Conservation (phyloP, 148 eudicot genomes). For the Spergularia bocconei region DNA sequence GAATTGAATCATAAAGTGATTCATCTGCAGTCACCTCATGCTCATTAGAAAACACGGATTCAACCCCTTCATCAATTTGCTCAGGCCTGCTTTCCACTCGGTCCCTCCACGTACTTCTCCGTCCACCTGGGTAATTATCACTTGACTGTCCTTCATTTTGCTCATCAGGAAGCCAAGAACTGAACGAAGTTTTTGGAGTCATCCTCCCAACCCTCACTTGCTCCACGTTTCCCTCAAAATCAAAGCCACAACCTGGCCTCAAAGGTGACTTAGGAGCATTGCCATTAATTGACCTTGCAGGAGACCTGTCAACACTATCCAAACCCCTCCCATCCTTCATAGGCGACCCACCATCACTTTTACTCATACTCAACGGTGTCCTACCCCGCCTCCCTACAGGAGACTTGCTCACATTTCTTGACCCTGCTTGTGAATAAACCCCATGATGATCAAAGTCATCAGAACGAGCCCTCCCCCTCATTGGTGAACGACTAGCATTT, state of each 20-base stretch:
- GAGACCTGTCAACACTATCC: constrained; percentile 23
- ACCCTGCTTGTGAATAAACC: constrained; percentile 7
- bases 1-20: constrained; percentile 17
- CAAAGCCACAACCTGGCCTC: constrained; percentile 18
- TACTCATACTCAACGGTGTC: constrained; percentile 25
- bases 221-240: constrained; percentile 9
- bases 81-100: constrained; percentile 26
- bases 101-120: constrained; percentile 29
- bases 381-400: constrained; percentile 22
- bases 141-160: constrained; percentile 13
- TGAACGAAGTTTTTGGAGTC: constrained; percentile 27
- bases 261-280: constrained; percentile 10
- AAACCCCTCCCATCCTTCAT: constrained; percentile 17
- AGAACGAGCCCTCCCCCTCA: constrained; percentile 18
- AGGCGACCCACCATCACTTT: constrained; percentile 25
- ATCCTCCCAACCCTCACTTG: constrained; percentile 10
- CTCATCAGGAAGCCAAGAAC: constrained; percentile 22
- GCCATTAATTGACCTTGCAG: constrained; percentile 19
- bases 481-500: constrained; percentile 20
- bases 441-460: constrained; percentile 21
- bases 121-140: constrained; percentile 5
- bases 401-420: constrained; percentile 29
- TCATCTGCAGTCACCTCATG: constrained; percentile 26
- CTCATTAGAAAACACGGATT: constrained; percentile 25
- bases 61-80: constrained; percentile 27